phyloP scores from a whole-genome alignment of 768 basidiomycete genomes.

The Macrocybe gigantea region DNA sequence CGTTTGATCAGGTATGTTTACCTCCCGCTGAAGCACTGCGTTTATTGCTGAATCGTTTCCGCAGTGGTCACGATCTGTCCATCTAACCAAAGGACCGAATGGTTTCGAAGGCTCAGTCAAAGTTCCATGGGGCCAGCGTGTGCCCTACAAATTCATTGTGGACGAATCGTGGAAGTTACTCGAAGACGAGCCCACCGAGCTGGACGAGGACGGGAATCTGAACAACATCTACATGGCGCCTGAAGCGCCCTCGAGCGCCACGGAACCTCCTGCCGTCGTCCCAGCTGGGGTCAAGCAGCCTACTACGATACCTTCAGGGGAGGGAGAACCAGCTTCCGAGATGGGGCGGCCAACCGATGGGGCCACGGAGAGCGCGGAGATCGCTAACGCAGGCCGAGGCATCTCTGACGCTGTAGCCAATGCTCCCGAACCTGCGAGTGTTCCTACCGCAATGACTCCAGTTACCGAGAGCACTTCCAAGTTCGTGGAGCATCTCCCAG shows the following conservation, averaged over 20 bases:
- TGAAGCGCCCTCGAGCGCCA: conserved; percentile 24
- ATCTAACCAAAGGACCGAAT: conserved; percentile 42
- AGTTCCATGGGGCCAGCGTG: conserved; percentile 58
- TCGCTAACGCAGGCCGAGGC: too few relatives aligned
- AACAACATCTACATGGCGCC: conserved; percentile 66
- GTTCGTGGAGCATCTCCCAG: too few relatives aligned
- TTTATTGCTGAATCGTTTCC: conserved; percentile 9
- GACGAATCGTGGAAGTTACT: conserved; percentile 62
- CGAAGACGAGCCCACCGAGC: conserved; percentile 52
- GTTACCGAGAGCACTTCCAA: too few relatives aligned
- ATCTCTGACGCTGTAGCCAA: too few relatives aligned
- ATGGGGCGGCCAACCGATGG: not conserved
- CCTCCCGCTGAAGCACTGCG: conserved; percentile 3
- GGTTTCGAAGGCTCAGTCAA: conserved; percentile 51
- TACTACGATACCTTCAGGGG: not conserved
- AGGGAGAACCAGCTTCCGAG: not conserved
- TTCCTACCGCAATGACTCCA: too few relatives aligned
- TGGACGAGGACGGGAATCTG: conserved; percentile 55
- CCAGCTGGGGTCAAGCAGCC: conserved; percentile 3
- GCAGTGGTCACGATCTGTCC: conserved; percentile 59
- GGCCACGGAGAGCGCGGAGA: too few relatives aligned
- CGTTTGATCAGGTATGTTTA: conserved; percentile 66
- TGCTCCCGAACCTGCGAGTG: too few relatives aligned
- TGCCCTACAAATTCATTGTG: conserved; percentile 77
- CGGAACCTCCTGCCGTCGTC: conserved; percentile 2